These are phyloP conservation scores for Teratosphaeria viscida DNA, from an alignment of 2,329 filamentous ascomycete genomes.

Conservation along the genomic window DNA sequence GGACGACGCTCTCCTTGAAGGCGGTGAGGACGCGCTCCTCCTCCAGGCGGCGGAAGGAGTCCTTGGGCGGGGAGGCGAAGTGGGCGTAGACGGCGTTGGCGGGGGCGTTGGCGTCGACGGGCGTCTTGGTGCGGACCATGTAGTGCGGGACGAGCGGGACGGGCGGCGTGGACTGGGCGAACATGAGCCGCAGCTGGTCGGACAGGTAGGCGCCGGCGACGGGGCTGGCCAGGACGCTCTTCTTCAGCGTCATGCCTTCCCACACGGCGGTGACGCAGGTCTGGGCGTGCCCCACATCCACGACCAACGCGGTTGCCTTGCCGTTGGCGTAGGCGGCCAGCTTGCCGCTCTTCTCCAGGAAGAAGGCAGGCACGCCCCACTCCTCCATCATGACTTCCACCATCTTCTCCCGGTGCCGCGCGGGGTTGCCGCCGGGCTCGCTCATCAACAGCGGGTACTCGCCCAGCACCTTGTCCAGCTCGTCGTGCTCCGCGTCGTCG, in stretches of 20 bases:
- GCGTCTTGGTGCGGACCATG: conserved; percentile 74
- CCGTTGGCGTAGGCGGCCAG: conserved; percentile 83
- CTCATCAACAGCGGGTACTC: conserved; percentile 91
- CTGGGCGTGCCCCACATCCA: conserved; percentile 83
- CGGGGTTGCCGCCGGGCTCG: conserved; percentile 83
- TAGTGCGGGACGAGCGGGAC: conserved; percentile 76
- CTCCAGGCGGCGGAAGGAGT: conserved; percentile 71
- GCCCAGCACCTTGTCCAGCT: conserved; percentile 62
- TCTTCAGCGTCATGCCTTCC: conserved; percentile 87
- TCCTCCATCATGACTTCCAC: conserved; percentile 96
- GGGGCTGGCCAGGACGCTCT: conserved; percentile 69
- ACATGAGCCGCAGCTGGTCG: conserved; percentile 73
- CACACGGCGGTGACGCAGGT: conserved; percentile 85
- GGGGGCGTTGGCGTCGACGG: conserved; percentile 76
- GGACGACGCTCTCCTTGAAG: conserved; percentile 96
- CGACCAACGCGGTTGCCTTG: conserved; percentile 83
- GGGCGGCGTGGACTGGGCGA: conserved; percentile 54
- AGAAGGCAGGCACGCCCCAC: conserved; percentile 93
- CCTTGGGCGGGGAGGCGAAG: conserved; percentile 51
- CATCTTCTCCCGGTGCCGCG: conserved; percentile 81
- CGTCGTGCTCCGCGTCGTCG: conserved; percentile 48
- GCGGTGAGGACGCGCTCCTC: conserved; percentile 89
- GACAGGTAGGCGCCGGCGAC: conserved; percentile 86
- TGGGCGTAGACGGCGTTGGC: conserved; percentile 65
- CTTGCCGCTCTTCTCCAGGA: conserved; percentile 79